Evolutionary conservation across 179 eudicot genomes (phyloP), one percentile per base, ranked within the genome.

Genomic region (Silene coronaria): DNA sequence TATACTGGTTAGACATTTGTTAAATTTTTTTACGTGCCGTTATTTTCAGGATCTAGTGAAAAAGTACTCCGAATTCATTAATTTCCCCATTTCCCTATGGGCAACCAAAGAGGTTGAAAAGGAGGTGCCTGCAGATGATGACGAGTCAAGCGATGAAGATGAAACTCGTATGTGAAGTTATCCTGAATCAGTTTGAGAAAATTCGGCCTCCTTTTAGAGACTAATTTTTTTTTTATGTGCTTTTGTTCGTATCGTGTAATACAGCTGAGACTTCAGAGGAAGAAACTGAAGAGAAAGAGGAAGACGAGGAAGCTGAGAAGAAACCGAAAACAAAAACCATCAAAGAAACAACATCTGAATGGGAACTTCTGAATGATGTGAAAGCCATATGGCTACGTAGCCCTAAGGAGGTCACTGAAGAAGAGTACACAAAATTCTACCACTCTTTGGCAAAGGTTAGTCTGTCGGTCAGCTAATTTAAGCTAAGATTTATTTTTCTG

Each of bases 321-420:
- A 94, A 94, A 75, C 90, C 96, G 51, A 94, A 92, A 77, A 94
- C 97, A 24, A 94, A 94, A 80, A 92, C 77, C 59, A 78, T 90
- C 24, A 94, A 86, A 78, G 97, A 94, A 86, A 90, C 90, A 75
- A 88, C 89, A 65, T 78, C 79, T 32, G 98, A 92, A 73, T 94
- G 98, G 98, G 98, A 94, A 82, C 94, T 90, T 83, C 79, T 94
- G 85, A 94, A 94, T 87, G 96, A 94, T 75, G 89, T 92, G 75
- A 94, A 92, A 84, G 98, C 98, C 19, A 92, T 94, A 76, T 94
- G 98, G 98, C 73, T 94, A 67, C 81, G 98, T 67, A 94, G 73
- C 82, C 98, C 98, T 63, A 92, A 85, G 91, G 98, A 94, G 86
- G 98, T 94, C 82, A 92, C 97, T 23, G 97, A 92, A 9, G 99